A percentile compares a stretch with the other conserved stretches of the same genome.
These are phyloP conservation scores for Ogataea allantospora DNA, from an alignment of 805 yeast species.

Conservation along the genomic window DNA sequence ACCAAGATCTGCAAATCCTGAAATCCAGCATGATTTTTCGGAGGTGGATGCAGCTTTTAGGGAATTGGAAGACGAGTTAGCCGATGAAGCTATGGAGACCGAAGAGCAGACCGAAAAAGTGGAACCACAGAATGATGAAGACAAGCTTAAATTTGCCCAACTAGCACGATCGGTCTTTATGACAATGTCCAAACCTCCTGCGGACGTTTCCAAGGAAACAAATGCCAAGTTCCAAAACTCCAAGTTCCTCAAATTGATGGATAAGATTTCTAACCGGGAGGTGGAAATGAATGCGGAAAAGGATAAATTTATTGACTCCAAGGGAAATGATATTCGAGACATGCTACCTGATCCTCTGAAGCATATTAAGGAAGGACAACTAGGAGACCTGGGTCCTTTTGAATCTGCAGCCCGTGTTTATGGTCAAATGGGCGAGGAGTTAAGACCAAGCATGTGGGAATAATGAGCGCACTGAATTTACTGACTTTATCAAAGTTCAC, in stretches of 20 bases:
- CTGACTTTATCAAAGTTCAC: background rate
- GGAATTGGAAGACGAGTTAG: constrained; percentile 29
- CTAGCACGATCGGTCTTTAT: constrained; percentile 39
- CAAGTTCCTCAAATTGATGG: constrained; percentile 42
- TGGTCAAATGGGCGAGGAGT: constrained; percentile 18
- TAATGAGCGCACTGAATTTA: background rate
- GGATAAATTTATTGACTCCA: constrained; percentile 36
- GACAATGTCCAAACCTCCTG: constrained; percentile 36
- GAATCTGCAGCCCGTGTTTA: constrained; percentile 26
- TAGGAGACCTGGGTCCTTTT: constrained; percentile 21
- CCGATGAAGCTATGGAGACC: constrained; percentile 2
- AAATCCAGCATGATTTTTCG: background rate
- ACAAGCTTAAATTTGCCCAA: constrained; percentile 38
- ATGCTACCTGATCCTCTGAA: constrained; percentile 29
- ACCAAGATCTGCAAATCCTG: background rate
- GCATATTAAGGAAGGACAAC: constrained; percentile 25
- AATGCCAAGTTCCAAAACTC: constrained; percentile 39
- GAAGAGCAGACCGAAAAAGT: constrained; percentile 12
- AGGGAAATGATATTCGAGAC: constrained; percentile 39
- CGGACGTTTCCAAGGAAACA: constrained; percentile 30
- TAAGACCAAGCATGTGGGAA: constrained; percentile 27
- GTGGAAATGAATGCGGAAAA: constrained; percentile 37
- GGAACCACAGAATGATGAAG: constrained; percentile 26
- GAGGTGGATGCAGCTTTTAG: constrained; percentile 31
- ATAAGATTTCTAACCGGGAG: constrained; percentile 36